A percentile compares a stretch with the other conserved stretches of the same genome.
These are phyloP conservation scores for Diaporthe velutina DNA, from an alignment of 2,329 filamentous ascomycete genomes.

Conservation along the genomic window DNA sequence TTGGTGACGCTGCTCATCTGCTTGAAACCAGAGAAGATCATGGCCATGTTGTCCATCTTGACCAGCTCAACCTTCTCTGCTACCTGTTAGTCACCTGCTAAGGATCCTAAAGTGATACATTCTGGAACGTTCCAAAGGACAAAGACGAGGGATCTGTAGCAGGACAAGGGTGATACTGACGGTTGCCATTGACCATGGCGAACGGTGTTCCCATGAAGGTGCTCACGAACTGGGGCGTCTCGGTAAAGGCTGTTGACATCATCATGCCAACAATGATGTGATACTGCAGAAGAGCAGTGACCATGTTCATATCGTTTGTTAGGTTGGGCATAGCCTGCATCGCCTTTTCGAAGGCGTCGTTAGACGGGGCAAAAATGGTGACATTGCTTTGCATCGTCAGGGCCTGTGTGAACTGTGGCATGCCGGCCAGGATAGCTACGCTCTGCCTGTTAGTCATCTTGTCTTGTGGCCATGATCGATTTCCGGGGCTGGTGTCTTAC, in stretches of 20 bases:
- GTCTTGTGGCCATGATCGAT: not conserved
- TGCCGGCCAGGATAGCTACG: conserved; percentile 40
- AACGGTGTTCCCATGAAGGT: conserved; percentile 49
- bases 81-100: no score
- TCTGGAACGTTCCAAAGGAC: no score
- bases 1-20: conserved; percentile 47
- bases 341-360: conserved; percentile 52
- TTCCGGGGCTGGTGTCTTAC: not conserved
- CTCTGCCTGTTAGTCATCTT: not conserved
- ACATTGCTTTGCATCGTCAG: conserved; percentile 33
- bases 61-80: conserved; percentile 47
- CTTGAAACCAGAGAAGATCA: conserved; percentile 35
- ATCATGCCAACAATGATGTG: conserved; percentile 47
- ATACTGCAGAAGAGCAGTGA: conserved; percentile 19
- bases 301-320: conserved; percentile 43
- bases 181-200: conserved; percentile 43
- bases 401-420: conserved; percentile 34
- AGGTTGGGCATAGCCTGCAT: conserved; percentile 46
- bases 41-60: conserved; percentile 22
- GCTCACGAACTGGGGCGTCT: conserved; percentile 50
- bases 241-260: conserved; percentile 40
- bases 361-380: conserved; percentile 50
- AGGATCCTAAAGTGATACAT: no score
- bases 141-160: no score
- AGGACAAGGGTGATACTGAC: no score